Percentiles rank a stretch among this genome's conserved stretches.
Conservation (phyloP, 2,329 filamentous ascomycete genomes). For the Hypoxylon sp. region DNA sequence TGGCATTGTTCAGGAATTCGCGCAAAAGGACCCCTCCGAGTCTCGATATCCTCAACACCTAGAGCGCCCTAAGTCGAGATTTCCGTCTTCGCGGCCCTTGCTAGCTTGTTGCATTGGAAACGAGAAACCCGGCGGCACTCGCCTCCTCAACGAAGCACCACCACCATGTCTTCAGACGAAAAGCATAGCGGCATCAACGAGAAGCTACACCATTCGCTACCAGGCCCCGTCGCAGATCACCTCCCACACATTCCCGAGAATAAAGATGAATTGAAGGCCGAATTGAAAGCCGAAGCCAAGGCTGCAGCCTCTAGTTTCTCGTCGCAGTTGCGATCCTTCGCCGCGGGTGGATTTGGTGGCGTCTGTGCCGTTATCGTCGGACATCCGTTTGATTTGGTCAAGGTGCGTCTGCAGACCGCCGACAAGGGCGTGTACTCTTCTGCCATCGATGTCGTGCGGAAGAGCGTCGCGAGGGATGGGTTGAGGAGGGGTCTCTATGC, state of each 20-base stretch:
- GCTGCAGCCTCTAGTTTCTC: conserved; percentile 58
- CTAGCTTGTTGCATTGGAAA: background rate
- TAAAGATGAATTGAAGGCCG: conserved; percentile 62
- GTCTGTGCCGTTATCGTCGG: conserved; percentile 94
- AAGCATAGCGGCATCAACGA: conserved; percentile 53
- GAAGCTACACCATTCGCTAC: conserved; percentile 54
- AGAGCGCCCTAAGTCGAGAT: background rate
- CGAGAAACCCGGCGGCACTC: background rate
- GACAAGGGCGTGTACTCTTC: conserved; percentile 92
- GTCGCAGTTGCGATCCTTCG: conserved; percentile 81
- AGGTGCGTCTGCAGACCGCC: conserved; percentile 96
- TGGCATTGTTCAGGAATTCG: conserved; percentile 21
- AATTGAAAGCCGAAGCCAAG: conserved; percentile 60
- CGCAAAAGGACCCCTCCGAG: conserved; percentile 18
- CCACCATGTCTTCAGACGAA: conserved; percentile 49
- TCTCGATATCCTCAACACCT: conserved; percentile 2
- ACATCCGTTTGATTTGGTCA: conserved; percentile 97
- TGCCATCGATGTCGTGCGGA: conserved; percentile 91
- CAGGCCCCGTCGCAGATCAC: conserved; percentile 56
- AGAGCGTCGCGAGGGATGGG: conserved; percentile 89
- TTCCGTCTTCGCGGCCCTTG: background rate
- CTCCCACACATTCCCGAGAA: conserved; percentile 63
- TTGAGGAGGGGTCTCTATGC: conserved; percentile 87
- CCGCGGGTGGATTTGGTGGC: conserved; percentile 92
- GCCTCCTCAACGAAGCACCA: conserved; percentile 8